Conservation (phyloP, 768 basidiomycete genomes). For the Boletus subparvulus region DNA sequence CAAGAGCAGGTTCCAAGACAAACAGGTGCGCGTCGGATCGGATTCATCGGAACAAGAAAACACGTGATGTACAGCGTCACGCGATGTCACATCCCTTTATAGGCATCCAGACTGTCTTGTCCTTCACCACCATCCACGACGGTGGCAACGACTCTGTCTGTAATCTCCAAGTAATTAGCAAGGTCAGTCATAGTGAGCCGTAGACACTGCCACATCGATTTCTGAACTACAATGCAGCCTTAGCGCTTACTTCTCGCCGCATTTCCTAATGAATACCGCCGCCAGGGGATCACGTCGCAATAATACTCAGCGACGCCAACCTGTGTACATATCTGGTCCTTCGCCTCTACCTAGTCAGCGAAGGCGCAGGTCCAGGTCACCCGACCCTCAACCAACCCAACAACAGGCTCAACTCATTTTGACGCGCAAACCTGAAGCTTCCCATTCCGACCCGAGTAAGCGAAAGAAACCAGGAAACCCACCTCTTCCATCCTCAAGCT, state of each 20-base stretch:
- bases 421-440: constrained; percentile 21
- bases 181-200: constrained; percentile 3
- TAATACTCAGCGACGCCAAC: constrained; percentile 27
- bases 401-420: constrained; percentile 9
- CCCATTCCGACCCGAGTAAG: constrained; percentile 25
- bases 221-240: constrained; percentile 1
- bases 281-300: constrained; percentile 28
- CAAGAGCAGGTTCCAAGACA: not conserved
- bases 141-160: not conserved
- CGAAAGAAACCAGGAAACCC: constrained; percentile 30
- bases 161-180: not conserved
- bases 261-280: constrained; percentile 22
- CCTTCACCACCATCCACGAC: constrained; percentile 14
- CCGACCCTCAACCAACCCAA: constrained; percentile 27
- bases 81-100: constrained; percentile 13
- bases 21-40: too few relatives aligned
- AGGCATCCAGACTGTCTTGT: not conserved
- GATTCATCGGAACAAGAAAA: not conserved
- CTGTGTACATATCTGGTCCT: constrained; percentile 16
- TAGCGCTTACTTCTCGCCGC: not conserved
- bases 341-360: constrained; percentile 19
- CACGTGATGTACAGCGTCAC: constrained; percentile 16
- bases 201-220: not conserved
- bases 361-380: constrained; percentile 37
- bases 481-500: constrained; percentile 13